A percentile compares a stretch with the other conserved stretches of the same genome.
phyloP scores from a whole-genome alignment of 257 asterid species.

The Petunia axillaris region DNA sequence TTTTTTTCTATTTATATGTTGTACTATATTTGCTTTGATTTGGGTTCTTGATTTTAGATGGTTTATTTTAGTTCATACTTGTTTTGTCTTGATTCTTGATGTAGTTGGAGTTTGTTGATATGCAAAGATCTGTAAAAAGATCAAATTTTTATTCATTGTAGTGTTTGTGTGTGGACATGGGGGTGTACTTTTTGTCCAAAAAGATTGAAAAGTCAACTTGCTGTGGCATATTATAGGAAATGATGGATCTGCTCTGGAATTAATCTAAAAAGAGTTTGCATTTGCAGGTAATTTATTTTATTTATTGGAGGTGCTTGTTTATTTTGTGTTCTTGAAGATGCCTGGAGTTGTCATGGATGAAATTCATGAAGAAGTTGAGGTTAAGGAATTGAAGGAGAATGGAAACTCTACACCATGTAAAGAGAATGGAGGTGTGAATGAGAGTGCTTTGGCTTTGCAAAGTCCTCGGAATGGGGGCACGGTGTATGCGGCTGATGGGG shows the following conservation, averaged over 20 bases:
- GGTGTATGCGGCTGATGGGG: constrained; percentile 41
- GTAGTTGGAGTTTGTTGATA: constrained; percentile 25
- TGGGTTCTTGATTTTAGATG: constrained; percentile 21
- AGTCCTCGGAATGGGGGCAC: constrained; percentile 43
- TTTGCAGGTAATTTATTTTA: constrained; percentile 44
- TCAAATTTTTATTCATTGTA: constrained; percentile 15
- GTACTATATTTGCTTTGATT: background rate
- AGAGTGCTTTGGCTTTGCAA: constrained; percentile 39
- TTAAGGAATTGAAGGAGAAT: constrained; percentile 47
- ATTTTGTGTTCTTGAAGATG: constrained; percentile 44
- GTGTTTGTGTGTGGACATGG: constrained; percentile 10
- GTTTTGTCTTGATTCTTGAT: constrained; percentile 22
- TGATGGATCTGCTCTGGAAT: constrained; percentile 23
- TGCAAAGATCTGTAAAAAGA: constrained; percentile 45
- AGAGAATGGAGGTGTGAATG: constrained; percentile 40
- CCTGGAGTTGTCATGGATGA: constrained; percentile 76
- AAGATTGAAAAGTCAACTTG: constrained; percentile 5
- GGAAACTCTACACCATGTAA: constrained; percentile 44
- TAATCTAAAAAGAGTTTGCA: background rate
- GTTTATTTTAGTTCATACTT: constrained; percentile 18
- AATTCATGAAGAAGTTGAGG: constrained; percentile 50
- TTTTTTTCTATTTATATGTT: constrained; percentile 16
- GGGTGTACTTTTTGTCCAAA: background rate
- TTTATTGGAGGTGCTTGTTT: constrained; percentile 35
- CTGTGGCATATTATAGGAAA: constrained; percentile 13